These are phyloP conservation scores for Margaritispora aquatica DNA, from an alignment of 495 filamentous ascomycete genomes.

Conservation along the genomic window DNA sequence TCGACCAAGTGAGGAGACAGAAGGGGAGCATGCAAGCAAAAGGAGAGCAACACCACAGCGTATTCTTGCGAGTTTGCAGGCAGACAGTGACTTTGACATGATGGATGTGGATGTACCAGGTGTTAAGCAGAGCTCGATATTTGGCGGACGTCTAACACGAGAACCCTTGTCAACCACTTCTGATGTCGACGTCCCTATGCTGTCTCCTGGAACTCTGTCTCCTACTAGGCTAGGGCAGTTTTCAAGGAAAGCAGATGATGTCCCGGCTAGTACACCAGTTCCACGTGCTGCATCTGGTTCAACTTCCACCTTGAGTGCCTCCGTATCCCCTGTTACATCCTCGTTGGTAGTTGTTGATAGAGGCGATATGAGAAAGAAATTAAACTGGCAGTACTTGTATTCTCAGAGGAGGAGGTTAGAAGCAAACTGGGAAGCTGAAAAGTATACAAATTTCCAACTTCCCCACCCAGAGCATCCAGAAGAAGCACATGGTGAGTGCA, in stretches of 20 bases:
- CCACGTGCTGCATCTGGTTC: slow-evolving; percentile 6
- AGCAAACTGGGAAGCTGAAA: slow-evolving; percentile 82
- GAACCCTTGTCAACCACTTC: not conserved
- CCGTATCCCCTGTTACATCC: not conserved
- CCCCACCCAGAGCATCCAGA: slow-evolving; percentile 74
- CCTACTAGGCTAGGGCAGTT: not conserved
- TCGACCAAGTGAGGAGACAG: not conserved
- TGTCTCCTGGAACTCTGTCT: not conserved
- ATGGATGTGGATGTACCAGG: slow-evolving; percentile 30
- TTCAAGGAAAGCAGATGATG: not conserved
- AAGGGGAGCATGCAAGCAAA: slow-evolving; percentile 22
- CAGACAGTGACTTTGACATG: slow-evolving; percentile 41
- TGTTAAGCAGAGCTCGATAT: slow-evolving; percentile 16
- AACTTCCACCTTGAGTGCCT: not conserved
- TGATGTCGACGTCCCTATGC: slow-evolving; percentile 15
- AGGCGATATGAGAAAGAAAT: slow-evolving; percentile 37
- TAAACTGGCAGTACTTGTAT: slow-evolving; percentile 85
- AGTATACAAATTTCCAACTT: slow-evolving; percentile 79
- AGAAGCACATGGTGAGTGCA: slow-evolving; percentile 86
- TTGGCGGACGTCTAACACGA: slow-evolving; percentile 1
- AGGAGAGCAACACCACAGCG: slow-evolving; percentile 24
- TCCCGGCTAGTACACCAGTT: not conserved
- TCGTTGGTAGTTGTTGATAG: slow-evolving; percentile 21
- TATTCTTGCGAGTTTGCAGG: slow-evolving; percentile 17
- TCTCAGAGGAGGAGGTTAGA: slow-evolving; percentile 81